phyloP scores from a whole-genome alignment of 2,329 filamentous ascomycete genomes.

The Trichoderma pleuroti region DNA sequence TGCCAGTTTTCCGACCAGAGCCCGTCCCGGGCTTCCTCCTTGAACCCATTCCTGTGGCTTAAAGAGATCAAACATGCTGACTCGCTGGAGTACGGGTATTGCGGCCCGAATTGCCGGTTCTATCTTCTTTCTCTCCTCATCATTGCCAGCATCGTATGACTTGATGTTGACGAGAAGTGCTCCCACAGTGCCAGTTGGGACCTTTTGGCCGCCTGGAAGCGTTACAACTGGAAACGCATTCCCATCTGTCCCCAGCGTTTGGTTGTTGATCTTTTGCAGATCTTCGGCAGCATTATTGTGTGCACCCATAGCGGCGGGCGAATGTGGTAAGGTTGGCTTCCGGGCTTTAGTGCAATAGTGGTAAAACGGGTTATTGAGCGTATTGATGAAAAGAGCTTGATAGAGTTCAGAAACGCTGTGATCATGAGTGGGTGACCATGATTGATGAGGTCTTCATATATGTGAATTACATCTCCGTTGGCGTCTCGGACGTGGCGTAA shows the following conservation, averaged over 20 bases:
- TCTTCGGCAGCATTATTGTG: neutral
- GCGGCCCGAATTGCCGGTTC: neutral
- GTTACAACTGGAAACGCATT: neutral
- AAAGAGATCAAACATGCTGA: neutral
- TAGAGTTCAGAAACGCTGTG: neutral
- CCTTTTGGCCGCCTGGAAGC: neutral
- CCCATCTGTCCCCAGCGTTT: neutral
- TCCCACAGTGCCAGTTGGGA: neutral
- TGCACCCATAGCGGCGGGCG: neutral
- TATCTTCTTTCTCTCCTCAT: neutral
- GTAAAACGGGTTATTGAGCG: neutral
- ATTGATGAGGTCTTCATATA: neutral
- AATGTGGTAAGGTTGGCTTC: neutral
- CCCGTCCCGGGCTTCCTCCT: neutral
- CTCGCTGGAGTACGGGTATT: neutral
- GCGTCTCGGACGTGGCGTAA: neutral
- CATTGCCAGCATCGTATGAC: neutral
- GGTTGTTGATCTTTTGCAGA: neutral
- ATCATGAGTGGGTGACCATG: neutral
- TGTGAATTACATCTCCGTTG: neutral
- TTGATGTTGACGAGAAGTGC: neutral
- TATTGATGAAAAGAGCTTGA: neutral
- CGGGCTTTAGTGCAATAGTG: neutral
- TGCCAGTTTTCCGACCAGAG: neutral
- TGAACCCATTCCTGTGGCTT: neutral